Percentiles rank a stretch among this genome's conserved stretches.
phyloP scores from a whole-genome alignment of 495 filamentous ascomycete species.

The Hyphodiscus hymeniophilus region DNA sequence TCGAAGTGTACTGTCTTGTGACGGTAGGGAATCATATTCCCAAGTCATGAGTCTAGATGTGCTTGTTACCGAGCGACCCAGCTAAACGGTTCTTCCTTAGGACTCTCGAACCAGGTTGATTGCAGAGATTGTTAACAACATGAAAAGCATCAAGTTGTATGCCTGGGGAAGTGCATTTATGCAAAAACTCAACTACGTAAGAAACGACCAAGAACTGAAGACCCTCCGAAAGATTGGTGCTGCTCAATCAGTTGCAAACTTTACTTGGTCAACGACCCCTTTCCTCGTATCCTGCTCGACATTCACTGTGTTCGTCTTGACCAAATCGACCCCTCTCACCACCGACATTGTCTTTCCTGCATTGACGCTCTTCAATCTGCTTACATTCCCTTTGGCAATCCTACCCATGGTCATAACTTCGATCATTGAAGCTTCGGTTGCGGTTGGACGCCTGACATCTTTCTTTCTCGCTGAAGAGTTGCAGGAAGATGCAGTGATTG shows the following conservation, averaged over 20 bases:
- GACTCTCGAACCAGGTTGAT: conserved; percentile 87
- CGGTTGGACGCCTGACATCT: conserved; percentile 74
- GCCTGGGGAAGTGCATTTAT: conserved; percentile 97
- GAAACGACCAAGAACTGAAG: conserved; percentile 91
- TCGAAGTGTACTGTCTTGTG: no score
- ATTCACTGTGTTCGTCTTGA: conserved; percentile 89
- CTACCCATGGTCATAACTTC: conserved; percentile 97
- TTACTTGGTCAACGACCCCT: conserved; percentile 99
- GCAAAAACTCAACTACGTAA: conserved; percentile 88
- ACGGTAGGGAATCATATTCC: no score
- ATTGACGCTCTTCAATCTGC: conserved; percentile 82
- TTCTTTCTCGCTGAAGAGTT: conserved; percentile 87
- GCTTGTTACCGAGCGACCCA: background rate
- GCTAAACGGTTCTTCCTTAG: conserved; percentile 50
- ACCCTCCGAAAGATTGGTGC: conserved; percentile 95
- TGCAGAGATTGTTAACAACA: conserved; percentile 98
- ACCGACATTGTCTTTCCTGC: conserved; percentile 96
- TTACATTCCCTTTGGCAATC: conserved; percentile 91
- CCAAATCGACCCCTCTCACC: conserved; percentile 68
- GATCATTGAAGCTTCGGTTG: conserved; percentile 92
- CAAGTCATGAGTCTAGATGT: background rate
- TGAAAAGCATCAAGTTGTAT: conserved; percentile 99
- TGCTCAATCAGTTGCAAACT: conserved; percentile 87
- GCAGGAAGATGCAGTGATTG: conserved; percentile 71
- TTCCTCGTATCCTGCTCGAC: conserved; percentile 97